Evolutionary conservation across 805 yeast genomes (phyloP).

Genomic region (Babjeviella inositovora): DNA sequence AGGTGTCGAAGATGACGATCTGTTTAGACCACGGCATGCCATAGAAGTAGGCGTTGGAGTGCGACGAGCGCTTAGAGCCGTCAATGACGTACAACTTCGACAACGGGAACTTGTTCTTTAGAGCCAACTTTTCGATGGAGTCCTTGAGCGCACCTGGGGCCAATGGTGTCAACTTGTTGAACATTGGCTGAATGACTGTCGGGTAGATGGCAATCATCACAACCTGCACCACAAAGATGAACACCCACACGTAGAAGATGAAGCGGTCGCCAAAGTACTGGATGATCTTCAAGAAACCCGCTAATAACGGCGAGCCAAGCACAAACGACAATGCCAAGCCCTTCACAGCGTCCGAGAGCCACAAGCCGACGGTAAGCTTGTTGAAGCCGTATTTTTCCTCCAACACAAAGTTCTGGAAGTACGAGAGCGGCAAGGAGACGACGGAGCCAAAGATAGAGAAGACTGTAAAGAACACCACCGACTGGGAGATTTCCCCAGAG

Average conservation of each 20-base stretch:
- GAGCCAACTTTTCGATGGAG: slow-evolving; percentile 69
- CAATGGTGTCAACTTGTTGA: slow-evolving; percentile 82
- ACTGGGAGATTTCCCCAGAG: slow-evolving; percentile 53
- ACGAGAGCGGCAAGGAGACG: slow-evolving; percentile 50
- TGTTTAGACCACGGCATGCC: slow-evolving; percentile 97
- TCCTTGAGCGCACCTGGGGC: slow-evolving; percentile 79
- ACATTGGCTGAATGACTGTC: slow-evolving; percentile 77
- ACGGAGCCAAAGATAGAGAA: slow-evolving; percentile 32
- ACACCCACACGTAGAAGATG: slow-evolving; percentile 63
- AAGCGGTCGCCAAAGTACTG: slow-evolving; percentile 68
- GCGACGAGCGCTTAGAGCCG: slow-evolving; percentile 93
- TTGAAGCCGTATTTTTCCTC: slow-evolving; percentile 93
- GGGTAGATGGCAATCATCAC: slow-evolving; percentile 67
- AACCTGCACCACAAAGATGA: slow-evolving; percentile 57
- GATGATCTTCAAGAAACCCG: slow-evolving; percentile 67
- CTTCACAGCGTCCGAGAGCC: slow-evolving; percentile 63
- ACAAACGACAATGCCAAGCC: slow-evolving; percentile 30
- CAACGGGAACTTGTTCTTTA: slow-evolving; percentile 68
- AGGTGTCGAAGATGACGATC: slow-evolving; percentile 85
- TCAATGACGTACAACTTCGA: slow-evolving; percentile 78
- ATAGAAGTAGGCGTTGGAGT: slow-evolving; percentile 91
- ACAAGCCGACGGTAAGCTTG: slow-evolving; percentile 58
- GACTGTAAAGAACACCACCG: slow-evolving; percentile 43
- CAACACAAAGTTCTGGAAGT: slow-evolving; percentile 71
- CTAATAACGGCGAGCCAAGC: slow-evolving; percentile 60